phyloP scores from a whole-genome alignment of 2,329 filamentous ascomycete species.

The Claviceps maximensis region DNA sequence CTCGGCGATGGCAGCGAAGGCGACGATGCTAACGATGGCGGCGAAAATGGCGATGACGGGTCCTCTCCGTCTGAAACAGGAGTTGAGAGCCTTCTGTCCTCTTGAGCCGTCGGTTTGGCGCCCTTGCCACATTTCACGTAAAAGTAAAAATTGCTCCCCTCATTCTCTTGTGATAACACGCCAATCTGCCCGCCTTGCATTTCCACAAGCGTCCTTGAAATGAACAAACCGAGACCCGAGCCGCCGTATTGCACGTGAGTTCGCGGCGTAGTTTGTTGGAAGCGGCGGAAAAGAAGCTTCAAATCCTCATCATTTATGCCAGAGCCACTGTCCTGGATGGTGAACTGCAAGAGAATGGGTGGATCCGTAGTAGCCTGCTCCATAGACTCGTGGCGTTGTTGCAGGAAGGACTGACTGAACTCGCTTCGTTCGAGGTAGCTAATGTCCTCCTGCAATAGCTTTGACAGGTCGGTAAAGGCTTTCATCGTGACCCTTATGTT shows the following conservation, averaged over 20 bases:
- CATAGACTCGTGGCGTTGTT: background rate
- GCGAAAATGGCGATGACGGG: too few species aligned
- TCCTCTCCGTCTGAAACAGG: background rate
- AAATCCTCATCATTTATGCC: constrained; percentile 50
- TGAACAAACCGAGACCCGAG: constrained; percentile 58
- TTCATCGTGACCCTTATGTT: constrained; percentile 51
- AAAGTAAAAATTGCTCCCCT: constrained; percentile 7
- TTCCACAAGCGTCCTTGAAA: constrained; percentile 60
- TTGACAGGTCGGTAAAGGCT: constrained; percentile 40
- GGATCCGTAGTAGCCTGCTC: constrained; percentile 26
- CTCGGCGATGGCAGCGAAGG: background rate
- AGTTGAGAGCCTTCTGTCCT: background rate
- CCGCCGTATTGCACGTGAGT: constrained; percentile 62
- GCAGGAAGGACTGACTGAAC: constrained; percentile 2
- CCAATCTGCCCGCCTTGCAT: constrained; percentile 67
- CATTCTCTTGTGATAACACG: constrained; percentile 28
- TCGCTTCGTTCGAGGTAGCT: constrained; percentile 34
- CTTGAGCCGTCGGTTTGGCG: too few species aligned
- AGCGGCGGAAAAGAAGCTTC: constrained; percentile 52
- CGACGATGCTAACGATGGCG: background rate
- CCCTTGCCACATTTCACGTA: background rate
- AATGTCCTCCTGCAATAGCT: constrained; percentile 24
- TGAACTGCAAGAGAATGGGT: constrained; percentile 40
- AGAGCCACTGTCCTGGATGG: constrained; percentile 57
- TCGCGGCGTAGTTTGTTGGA: constrained; percentile 52